Percentiles rank a stretch among this genome's conserved stretches.
Evolutionary conservation across 129 eudicot genomes (phyloP).

Genomic region (Helianthus annuus): DNA sequence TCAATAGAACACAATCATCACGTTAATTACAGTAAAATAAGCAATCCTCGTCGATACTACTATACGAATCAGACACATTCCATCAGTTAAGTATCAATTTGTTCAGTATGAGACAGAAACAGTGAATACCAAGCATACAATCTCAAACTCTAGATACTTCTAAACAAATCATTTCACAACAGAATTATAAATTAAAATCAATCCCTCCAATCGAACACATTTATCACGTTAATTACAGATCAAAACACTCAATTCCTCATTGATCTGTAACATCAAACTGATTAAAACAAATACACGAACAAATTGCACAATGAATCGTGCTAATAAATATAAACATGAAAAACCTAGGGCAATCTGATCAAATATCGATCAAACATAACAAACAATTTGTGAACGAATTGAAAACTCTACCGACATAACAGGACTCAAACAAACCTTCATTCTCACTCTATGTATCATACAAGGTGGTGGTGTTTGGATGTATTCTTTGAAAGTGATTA

Average conservation of each 20-base stretch:
- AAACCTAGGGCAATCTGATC: not conserved
- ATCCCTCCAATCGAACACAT: too few species aligned
- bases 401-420: not conserved
- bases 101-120: too few species aligned
- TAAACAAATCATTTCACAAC: too few species aligned
- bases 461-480: not conserved
- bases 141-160: too few species aligned
- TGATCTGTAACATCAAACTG: not conserved
- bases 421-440: not conserved
- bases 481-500: not conserved
- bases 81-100: too few species aligned
- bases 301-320: not conserved
- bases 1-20: not conserved
- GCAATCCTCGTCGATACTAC: too few species aligned
- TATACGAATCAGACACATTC: too few species aligned
- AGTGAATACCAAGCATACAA: too few species aligned
- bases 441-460: not conserved
- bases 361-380: slow-evolving; percentile 4
- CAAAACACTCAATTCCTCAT: slow-evolving; percentile 5
- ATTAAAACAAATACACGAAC: not conserved
- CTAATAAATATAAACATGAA: not conserved
- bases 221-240: slow-evolving; percentile 13
- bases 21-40: too few species aligned
- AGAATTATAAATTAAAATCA: too few species aligned
- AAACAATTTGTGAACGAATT: slow-evolving; percentile 5